These are phyloP conservation scores for Medicago truncatula DNA, from an alignment of 306 rosid genomes.

Conservation along the genomic window MtrunA17r5.0-ANR NC_053044.1:32348001-32348500, in stretches of 20 bases:
- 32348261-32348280: slow-evolving; percentile 93
- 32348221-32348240: slow-evolving; percentile 86
- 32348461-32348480: neutral
- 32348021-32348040: slow-evolving; percentile 49
- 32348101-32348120: slow-evolving; percentile 65
- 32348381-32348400: slow-evolving; percentile 2
- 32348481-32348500: neutral
- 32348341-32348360: neutral
- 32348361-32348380: neutral
- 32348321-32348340: slow-evolving; percentile 16
- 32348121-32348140: slow-evolving; percentile 79
- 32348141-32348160: slow-evolving; percentile 94
- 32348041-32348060: slow-evolving; percentile 58
- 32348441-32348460: slow-evolving; percentile 1
- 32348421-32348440: neutral
- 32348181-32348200: slow-evolving; percentile 78
- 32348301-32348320: slow-evolving; percentile 1
- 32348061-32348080: slow-evolving; percentile 64
- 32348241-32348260: slow-evolving; percentile 80
- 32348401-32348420: slow-evolving; percentile 3
- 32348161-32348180: slow-evolving; percentile 85
- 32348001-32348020: slow-evolving; percentile 47
- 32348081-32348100: slow-evolving; percentile 66
- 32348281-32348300: slow-evolving; percentile 57
- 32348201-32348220: slow-evolving; percentile 85